Conservation (phyloP, 345 rosid genomes). For the Tarenaya hassleriana region DNA sequence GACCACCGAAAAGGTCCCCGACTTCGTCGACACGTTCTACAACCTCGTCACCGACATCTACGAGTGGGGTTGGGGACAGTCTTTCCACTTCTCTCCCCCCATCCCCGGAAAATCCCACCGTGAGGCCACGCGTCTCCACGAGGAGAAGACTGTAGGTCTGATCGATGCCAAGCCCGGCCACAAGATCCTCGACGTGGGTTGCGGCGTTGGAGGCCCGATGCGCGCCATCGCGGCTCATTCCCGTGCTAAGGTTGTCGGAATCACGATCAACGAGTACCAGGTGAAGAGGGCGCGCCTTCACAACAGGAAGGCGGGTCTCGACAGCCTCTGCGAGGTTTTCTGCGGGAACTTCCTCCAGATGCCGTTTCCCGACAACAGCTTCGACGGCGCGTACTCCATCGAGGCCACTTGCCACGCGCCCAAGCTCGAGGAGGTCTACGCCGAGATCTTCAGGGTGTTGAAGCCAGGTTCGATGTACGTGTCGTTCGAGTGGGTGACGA, state of each 20-base stretch:
- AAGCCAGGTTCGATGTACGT: conserved; percentile 79
- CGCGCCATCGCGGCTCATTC: conserved; percentile 97
- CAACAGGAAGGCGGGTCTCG: conserved; percentile 85
- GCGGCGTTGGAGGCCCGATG: conserved; percentile 98
- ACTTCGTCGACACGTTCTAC: conserved; percentile 89
- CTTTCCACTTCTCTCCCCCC: conserved; percentile 94
- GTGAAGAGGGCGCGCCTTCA: conserved; percentile 76
- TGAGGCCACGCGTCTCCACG: conserved; percentile 81
- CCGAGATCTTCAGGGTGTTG: conserved; percentile 69
- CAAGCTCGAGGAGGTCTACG: conserved; percentile 71
- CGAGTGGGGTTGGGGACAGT: conserved; percentile 99
- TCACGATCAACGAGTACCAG: conserved; percentile 94
- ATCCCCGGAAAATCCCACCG: conserved; percentile 70
- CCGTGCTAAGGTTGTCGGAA: conserved; percentile 72
- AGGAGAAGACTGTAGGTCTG: conserved; percentile 81
- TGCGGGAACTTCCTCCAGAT: conserved; percentile 81
- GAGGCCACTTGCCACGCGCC: conserved; percentile 99
- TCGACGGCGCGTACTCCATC: conserved; percentile 96
- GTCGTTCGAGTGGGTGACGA: conserved; percentile 94
- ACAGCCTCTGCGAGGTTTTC: conserved; percentile 70
- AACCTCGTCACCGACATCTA: conserved; percentile 90
- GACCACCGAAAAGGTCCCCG: conserved; percentile 73
- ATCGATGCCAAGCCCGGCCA: conserved; percentile 51
- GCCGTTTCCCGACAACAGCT: conserved; percentile 68
- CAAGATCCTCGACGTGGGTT: conserved; percentile 76